Conservation (phyloP, 192 early-diverging fungal genomes). For the Cladochytrium replicatum region DNA sequence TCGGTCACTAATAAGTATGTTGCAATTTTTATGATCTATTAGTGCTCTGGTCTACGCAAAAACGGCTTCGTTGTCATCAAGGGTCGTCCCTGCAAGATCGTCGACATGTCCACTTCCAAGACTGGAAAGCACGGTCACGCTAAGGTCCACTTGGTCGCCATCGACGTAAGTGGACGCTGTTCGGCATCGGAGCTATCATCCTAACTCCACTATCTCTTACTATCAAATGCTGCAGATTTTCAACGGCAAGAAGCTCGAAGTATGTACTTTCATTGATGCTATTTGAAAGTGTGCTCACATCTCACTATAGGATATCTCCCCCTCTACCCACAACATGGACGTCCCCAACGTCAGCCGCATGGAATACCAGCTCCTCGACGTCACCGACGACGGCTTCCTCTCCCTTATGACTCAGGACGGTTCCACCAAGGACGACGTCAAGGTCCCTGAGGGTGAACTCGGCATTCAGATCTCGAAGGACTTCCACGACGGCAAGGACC, state of each 20-base stretch:
- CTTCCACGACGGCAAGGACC: slow-evolving; percentile 71
- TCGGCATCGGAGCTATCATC: neutral
- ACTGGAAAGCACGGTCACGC: slow-evolving; percentile 99
- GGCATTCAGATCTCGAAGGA: slow-evolving; percentile 62
- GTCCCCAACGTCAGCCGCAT: slow-evolving; percentile 86
- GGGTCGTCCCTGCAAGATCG: slow-evolving; percentile 99
- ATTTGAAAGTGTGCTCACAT: too few species aligned
- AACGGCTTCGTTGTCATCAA: slow-evolving; percentile 97
- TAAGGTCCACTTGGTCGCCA: slow-evolving; percentile 92
- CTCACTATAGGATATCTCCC: slow-evolving; percentile 99
- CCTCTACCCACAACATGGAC: slow-evolving; percentile 99
- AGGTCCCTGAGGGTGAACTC: slow-evolving; percentile 75
- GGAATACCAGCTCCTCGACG: slow-evolving; percentile 78
- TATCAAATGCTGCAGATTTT: slow-evolving; percentile 57
- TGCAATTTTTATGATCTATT: slow-evolving; percentile 3
- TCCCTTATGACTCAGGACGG: slow-evolving; percentile 72
- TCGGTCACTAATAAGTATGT: too few species aligned
- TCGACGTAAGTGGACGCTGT: slow-evolving; percentile 44
- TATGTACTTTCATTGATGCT: too few species aligned
- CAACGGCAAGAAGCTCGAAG: slow-evolving; percentile 95
- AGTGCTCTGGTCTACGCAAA: slow-evolving; percentile 98
- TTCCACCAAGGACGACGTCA: slow-evolving; percentile 91
- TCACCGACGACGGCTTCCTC: slow-evolving; percentile 79
- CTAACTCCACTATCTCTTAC: slow-evolving; percentile 7
- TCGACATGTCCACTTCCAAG: slow-evolving; percentile 99